Conservation (phyloP, 2,329 filamentous ascomycete species). For the Sporothrix phasma region DNA sequence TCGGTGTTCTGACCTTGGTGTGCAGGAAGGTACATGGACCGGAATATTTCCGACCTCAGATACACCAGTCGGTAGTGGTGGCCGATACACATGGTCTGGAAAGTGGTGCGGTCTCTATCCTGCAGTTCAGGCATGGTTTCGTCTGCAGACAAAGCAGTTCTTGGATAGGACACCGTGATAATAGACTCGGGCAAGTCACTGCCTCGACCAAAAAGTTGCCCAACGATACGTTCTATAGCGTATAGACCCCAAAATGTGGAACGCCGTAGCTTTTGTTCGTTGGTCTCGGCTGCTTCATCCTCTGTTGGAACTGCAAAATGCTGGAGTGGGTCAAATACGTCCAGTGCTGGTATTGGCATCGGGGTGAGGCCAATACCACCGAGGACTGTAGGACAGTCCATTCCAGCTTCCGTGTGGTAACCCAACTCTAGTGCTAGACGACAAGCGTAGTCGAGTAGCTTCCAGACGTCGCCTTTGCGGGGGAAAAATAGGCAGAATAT, state of each 20-base stretch:
- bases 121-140: neutral
- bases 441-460: slow-evolving; percentile 19
- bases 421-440: slow-evolving; percentile 24
- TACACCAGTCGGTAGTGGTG: slow-evolving; percentile 30
- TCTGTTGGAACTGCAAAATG: too few species aligned
- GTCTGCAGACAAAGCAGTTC: neutral
- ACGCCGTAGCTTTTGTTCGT: slow-evolving; percentile 12
- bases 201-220: slow-evolving; percentile 29
- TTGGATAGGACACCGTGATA: slow-evolving; percentile 29
- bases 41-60: slow-evolving; percentile 28
- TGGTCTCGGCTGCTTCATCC: neutral
- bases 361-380: neutral
- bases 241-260: slow-evolving; percentile 29
- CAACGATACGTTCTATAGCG: slow-evolving; percentile 28
- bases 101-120: slow-evolving; percentile 12
- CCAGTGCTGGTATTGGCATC: too few species aligned
- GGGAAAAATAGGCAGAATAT: slow-evolving; percentile 18
- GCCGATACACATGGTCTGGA: slow-evolving; percentile 23
- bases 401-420: slow-evolving; percentile 26
- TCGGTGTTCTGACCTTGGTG: neutral
- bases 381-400: neutral
- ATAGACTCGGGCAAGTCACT: slow-evolving; percentile 29
- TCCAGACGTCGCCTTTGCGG: slow-evolving; percentile 19
- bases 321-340: too few species aligned
- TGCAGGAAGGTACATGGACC: slow-evolving; percentile 18